These are phyloP conservation scores for Paecilomyces sp. DNA, from an alignment of 2,329 filamentous ascomycete genomes.

Conservation along the genomic window DNA sequence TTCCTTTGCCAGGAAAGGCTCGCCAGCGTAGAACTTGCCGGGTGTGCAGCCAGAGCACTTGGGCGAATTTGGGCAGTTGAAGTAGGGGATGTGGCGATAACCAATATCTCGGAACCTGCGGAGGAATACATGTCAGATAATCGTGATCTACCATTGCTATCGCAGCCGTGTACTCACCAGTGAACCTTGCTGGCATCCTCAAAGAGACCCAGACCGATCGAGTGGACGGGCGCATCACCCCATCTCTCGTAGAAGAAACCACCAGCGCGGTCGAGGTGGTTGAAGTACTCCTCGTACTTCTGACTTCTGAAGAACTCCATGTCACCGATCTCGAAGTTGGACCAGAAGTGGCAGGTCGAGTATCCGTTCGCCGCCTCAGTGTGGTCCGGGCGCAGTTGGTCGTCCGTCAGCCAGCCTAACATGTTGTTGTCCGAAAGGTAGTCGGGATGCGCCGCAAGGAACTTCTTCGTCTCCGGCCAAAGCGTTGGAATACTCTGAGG, in stretches of 20 bases:
- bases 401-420: slow-evolving; percentile 79
- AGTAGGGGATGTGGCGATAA: slow-evolving; percentile 96
- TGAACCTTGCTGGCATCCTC: slow-evolving; percentile 87
- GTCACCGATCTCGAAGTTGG: slow-evolving; percentile 94
- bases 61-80: slow-evolving; percentile 95
- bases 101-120: slow-evolving; percentile 96
- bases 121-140: neutral
- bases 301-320: slow-evolving; percentile 88
- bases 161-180: slow-evolving; percentile 56
- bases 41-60: slow-evolving; percentile 87
- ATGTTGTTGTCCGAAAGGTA: slow-evolving; percentile 80
- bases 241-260: slow-evolving; percentile 99
- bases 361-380: slow-evolving; percentile 80
- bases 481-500: slow-evolving; percentile 77
- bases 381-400: slow-evolving; percentile 66
- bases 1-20: slow-evolving; percentile 75
- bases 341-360: slow-evolving; percentile 99
- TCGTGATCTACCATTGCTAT: neutral
- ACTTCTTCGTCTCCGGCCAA: slow-evolving; percentile 94
- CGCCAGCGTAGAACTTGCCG: slow-evolving; percentile 83
- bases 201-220: slow-evolving; percentile 84
- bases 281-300: slow-evolving; percentile 90
- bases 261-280: slow-evolving; percentile 85
- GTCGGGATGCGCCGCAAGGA: slow-evolving; percentile 75
- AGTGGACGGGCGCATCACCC: slow-evolving; percentile 97